These are phyloP conservation scores for Clarireedia hainanense DNA, from an alignment of 2,329 filamentous ascomycete genomes.

Conservation along the genomic window DNA sequence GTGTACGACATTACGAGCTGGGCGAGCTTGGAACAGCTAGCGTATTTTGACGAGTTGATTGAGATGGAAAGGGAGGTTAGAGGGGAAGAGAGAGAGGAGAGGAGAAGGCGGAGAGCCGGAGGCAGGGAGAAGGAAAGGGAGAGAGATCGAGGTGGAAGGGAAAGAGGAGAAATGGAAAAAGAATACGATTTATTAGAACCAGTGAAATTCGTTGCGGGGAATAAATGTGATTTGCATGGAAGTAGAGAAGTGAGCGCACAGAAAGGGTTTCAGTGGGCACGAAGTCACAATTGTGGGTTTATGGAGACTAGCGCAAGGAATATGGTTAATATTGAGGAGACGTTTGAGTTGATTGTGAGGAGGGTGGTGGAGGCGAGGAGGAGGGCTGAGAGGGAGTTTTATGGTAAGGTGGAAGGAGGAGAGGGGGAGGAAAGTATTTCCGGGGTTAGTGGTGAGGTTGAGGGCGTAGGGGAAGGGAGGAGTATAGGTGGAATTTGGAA, in stretches of 20 bases:
- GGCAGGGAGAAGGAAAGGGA: neutral
- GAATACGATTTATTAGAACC: conserved; percentile 32
- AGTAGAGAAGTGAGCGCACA: conserved; percentile 61
- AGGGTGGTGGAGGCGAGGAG: conserved; percentile 46
- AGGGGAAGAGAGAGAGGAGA: neutral
- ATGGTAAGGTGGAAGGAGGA: neutral
- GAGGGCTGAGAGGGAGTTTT: no score
- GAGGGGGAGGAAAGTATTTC: neutral
- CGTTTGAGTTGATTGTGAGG: conserved; percentile 63
- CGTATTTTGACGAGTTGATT: conserved; percentile 76
- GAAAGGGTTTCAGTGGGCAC: conserved; percentile 69
- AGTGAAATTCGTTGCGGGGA: conserved; percentile 76
- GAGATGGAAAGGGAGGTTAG: conserved; percentile 45
- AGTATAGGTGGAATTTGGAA: neutral
- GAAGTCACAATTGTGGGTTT: conserved; percentile 66
- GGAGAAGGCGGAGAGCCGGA: neutral
- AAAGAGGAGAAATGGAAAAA: neutral
- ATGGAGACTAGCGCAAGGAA: conserved; percentile 83
- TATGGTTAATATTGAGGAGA: conserved; percentile 86
- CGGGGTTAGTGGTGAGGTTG: no score
- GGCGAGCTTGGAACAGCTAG: conserved; percentile 60
- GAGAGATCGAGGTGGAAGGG: neutral
- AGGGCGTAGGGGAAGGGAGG: neutral
- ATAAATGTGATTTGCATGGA: conserved; percentile 76
- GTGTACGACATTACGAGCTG: conserved; percentile 79